Evolutionary conservation across 2,329 filamentous ascomycete species (phyloP), one percentile per base, ranked within the genome.

Genomic region (Hortaea werneckii): DNA sequence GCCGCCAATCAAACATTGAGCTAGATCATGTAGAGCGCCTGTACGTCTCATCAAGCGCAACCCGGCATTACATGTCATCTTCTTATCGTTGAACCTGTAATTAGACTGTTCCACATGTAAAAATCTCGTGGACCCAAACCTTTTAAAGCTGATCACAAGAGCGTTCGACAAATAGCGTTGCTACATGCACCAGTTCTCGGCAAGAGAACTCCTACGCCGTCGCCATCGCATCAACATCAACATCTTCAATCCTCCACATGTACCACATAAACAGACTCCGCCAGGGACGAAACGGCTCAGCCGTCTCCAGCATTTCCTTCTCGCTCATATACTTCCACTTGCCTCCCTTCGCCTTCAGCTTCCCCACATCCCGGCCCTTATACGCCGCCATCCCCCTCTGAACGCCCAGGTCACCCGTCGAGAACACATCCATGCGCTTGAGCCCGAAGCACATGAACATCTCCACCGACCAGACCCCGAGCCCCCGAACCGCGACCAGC

Each of bases 311-410:
- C 92, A 98, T 96, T 50, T 96, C 92, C 62, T 80, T 78, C 68
- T 96, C 92, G 32, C 76, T 78, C 88, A 96, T 95, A 65, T 96
- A 98, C 72, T 96, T 96, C 83, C 88, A 96, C 70, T 96, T 96
- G 39, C 86, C 85, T 29, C 80, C 81, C 53, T 80, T 85, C 32
- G 70, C 72, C 68, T 94, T 95, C 48, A 95, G 69, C 67, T 90
- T 94, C 40, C 73, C 78, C 20, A 96, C 80, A 62, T 96, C 87
- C 48, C 78, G 79, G 1, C 92, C 92, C 41, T 82, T 74, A 61
- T 92, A 89, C 0, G 85, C 82, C 1, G 92, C 92, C 82, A 95
- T 94, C 7, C 92, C 92, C 58, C 89, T 77, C 76, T 96, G 92
- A 40, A 98, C 87, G 4, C 92, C 92, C 50, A 98, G 68, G 67